Evolutionary conservation across 2,329 filamentous ascomycete species (phyloP).

Genomic region (Parastagonospora avenae): DNA sequence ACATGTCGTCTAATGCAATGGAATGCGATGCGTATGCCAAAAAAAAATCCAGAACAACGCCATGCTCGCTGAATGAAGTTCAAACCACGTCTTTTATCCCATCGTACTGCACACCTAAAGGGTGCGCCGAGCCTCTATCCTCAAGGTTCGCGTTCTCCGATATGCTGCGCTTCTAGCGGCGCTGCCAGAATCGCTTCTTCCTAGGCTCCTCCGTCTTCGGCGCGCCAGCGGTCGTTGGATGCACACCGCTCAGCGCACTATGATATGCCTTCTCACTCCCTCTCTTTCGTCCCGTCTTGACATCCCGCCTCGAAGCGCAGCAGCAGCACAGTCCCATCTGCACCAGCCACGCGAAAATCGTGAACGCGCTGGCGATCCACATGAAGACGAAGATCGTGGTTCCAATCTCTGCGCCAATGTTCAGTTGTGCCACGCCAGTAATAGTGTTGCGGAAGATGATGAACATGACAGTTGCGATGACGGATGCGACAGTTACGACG

Average conservation of each 20-base stretch:
- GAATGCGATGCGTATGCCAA: constrained; percentile 5
- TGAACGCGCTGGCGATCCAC: constrained; percentile 77
- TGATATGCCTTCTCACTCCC: constrained; percentile 47
- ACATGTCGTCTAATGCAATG: not conserved
- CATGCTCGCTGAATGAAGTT: constrained; percentile 11
- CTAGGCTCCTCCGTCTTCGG: constrained; percentile 7
- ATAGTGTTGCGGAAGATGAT: constrained; percentile 80
- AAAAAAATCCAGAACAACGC: constrained; percentile 17
- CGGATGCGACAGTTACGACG: constrained; percentile 69
- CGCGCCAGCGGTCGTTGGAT: constrained; percentile 3
- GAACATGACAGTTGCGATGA: constrained; percentile 83
- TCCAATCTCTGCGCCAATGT: constrained; percentile 75
- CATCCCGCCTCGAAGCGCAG: constrained; percentile 63
- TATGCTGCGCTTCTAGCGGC: constrained; percentile 10
- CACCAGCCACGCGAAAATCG: constrained; percentile 70
- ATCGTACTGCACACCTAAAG: not conserved
- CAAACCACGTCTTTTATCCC: not conserved
- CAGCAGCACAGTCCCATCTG: constrained; percentile 81
- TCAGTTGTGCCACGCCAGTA: constrained; percentile 70
- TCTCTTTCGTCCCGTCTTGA: constrained; percentile 55
- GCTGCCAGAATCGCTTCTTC: constrained; percentile 23
- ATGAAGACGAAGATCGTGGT: constrained; percentile 81
- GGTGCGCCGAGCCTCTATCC: not conserved
- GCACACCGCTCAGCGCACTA: constrained; percentile 6
- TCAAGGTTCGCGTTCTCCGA: not conserved